These are phyloP conservation scores for Arthrobotrys conoides DNA, from an alignment of 2,329 filamentous ascomycete species.

Conservation along the genomic window DNA sequence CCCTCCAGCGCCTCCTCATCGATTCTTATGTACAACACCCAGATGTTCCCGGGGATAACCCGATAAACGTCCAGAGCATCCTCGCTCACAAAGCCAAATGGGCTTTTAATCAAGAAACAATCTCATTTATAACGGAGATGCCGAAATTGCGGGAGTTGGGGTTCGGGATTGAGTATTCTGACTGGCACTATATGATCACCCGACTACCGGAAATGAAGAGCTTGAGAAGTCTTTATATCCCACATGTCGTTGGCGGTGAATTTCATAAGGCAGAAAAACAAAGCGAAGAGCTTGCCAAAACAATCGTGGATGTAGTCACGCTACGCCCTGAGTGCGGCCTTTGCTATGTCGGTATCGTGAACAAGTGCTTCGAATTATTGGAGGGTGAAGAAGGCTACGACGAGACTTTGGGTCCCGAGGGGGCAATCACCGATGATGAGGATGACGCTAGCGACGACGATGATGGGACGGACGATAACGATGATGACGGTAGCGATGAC, in stretches of 20 bases:
- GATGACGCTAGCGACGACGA: constrained; percentile 70
- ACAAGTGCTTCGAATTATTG: constrained; percentile 85
- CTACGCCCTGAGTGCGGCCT: constrained; percentile 82
- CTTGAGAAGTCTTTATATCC: constrained; percentile 79
- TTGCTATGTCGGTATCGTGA: constrained; percentile 81
- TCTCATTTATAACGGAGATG: constrained; percentile 84
- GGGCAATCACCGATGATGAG: constrained; percentile 68
- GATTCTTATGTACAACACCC: constrained; percentile 58
- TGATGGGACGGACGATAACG: constrained; percentile 66
- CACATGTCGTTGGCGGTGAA: constrained; percentile 72
- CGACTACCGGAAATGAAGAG: constrained; percentile 79
- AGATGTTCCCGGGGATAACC: constrained; percentile 64
- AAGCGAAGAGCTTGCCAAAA: constrained; percentile 79
- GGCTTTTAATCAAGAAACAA: constrained; percentile 78
- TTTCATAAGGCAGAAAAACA: constrained; percentile 74
- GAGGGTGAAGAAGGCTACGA: constrained; percentile 72
- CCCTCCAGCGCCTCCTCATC: constrained; percentile 80
- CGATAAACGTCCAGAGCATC: constrained; percentile 65
- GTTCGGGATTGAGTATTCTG: constrained; percentile 79
- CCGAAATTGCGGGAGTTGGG: constrained; percentile 78
- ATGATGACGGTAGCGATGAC: constrained; percentile 64
- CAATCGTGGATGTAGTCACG: constrained; percentile 83
- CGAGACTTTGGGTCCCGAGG: constrained; percentile 57
- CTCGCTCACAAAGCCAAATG: constrained; percentile 76
- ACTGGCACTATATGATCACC: constrained; percentile 87